Base-by-base conservation (phyloP, 805 yeast species). In the Teunomyces funiuensis region DNA sequence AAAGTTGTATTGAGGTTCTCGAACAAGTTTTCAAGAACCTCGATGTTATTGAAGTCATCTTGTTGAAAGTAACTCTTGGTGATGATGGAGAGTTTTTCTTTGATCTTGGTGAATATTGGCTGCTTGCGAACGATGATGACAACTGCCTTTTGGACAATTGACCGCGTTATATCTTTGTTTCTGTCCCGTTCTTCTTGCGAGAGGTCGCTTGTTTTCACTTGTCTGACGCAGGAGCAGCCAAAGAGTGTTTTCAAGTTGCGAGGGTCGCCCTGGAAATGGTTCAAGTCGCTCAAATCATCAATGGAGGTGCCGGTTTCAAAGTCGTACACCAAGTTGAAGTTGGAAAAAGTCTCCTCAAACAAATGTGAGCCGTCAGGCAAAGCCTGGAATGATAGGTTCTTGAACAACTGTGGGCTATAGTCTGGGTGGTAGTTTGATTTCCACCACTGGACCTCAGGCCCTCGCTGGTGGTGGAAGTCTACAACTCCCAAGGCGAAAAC, bases 371-470 rank as follows among this genome's bases (percentile, higher is more conserved):
- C 98, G 63, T 93, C 99, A 0, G 99, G 98, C 16, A 93, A 67
- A 1, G 97, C 95, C 58, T 90, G 97, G 57, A 93, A 93, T 2
- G 99, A 95, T 30, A 93, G 64, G 54, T 83, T 81, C 8, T 93
- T 89, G 90, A 97, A 93, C 14, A 85, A 65, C 30, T 66, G 62
- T 8, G 46, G 41, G 10, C 49, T 49, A 40, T 65, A 60, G 31
- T 65, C 64, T 2, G 56, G 51, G 23, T 63, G 62, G 44, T 67
- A 66, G 54, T 77, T 80, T 15, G 83, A 73, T 38, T 57, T 57
- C 88, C 97, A 87, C 64, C 87, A 89, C 61, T 91, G 97, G 17
- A 93, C 80, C 59, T 93, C 97, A 0, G 99, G 98, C 2, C 99
- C 99, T 44, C 95, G 71, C 20, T 67, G 61, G 55, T 93, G 98